Base-by-base conservation (phyloP, 257 asterid genomes). In the Fraxinus cuspidata region DNA sequence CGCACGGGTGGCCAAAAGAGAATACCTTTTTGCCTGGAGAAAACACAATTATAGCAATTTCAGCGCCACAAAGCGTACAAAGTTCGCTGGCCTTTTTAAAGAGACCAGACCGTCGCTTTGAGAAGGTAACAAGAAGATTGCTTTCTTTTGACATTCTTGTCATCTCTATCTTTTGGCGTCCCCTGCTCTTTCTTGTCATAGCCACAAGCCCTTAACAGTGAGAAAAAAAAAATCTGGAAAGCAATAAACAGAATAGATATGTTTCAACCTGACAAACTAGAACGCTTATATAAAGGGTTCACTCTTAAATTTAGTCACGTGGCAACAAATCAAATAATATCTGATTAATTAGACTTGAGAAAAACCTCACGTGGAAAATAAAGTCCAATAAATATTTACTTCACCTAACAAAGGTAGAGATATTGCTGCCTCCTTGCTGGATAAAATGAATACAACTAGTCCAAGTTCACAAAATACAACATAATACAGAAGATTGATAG, bases 81-180 rank as follows among this genome's bases (percentile, higher is more conserved):
- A 86, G 86, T 25, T 84, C 89, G 18, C 85, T 83, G 0, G 84
- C 90, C 60, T 84, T 86, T 53, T 86, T 86, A 78, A 88, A 88
- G n/a, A 86, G 84, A 1, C 88, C 90, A 6, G 89, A 78, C 2
- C 86, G 88, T 0, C 88, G 85, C 15, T 86, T 88, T 0, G 92
- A 88, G 77, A 86, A 88, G 10, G 90, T 84, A 12, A 86, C 87
- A 1, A 82, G 86, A 10, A 86, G 76, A 80, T 86, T 83, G 38
- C 90, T 83, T 28, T 83, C 86, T 68, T 88, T 84, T 13, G 83
- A 81, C 80, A 88, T 88, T 74, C 79, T 86, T 27, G 83, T 74
- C 86, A 88, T 84, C 35, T 83, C 83, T 2, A 84, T 81, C 90
- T 81, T 88, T 70, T 84, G 87, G 13, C 90, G 74, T n/a, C 88